A percentile compares a stretch with the other conserved stretches of the same genome.
Conservation (phyloP, 768 basidiomycete species). For the Hericium alpestre region DNA sequence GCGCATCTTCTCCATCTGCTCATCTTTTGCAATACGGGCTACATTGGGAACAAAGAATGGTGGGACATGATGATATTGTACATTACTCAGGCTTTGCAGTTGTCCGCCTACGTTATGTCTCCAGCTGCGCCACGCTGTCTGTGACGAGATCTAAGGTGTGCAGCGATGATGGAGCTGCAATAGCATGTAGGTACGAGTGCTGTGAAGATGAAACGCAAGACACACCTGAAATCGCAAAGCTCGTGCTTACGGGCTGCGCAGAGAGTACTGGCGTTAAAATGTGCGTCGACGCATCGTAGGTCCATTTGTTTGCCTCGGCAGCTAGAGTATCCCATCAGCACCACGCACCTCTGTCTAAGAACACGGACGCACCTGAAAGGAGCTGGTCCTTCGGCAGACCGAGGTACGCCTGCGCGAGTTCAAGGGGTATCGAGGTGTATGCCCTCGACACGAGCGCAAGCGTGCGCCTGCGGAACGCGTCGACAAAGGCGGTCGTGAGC, state of each 20-base stretch:
- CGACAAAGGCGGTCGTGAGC: conserved; percentile 40
- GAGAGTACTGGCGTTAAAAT: conserved; percentile 30
- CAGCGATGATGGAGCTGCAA: conserved; percentile 34
- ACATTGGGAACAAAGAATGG: background rate
- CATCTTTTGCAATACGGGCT: no score
- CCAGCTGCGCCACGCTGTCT: conserved; percentile 34
- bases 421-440: conserved; percentile 50
- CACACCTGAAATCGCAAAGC: background rate
- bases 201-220: background rate
- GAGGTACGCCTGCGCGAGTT: conserved; percentile 47
- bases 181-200: background rate
- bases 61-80: background rate
- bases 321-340: conserved; percentile 20
- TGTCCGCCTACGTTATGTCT: background rate
- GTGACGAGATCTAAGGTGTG: conserved; percentile 40
- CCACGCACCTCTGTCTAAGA: conserved; percentile 2
- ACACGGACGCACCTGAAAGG: conserved; percentile 20
- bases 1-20: background rate
- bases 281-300: conserved; percentile 35
- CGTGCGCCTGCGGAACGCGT: conserved; percentile 50
- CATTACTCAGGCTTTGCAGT: background rate
- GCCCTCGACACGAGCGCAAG: conserved; percentile 48
- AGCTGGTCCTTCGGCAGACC: conserved; percentile 30
- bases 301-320: conserved; percentile 37
- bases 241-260: conserved; percentile 1